These are phyloP conservation scores for Erodium trifolium DNA, from an alignment of 441 rosid species.

Conservation along the genomic window DNA sequence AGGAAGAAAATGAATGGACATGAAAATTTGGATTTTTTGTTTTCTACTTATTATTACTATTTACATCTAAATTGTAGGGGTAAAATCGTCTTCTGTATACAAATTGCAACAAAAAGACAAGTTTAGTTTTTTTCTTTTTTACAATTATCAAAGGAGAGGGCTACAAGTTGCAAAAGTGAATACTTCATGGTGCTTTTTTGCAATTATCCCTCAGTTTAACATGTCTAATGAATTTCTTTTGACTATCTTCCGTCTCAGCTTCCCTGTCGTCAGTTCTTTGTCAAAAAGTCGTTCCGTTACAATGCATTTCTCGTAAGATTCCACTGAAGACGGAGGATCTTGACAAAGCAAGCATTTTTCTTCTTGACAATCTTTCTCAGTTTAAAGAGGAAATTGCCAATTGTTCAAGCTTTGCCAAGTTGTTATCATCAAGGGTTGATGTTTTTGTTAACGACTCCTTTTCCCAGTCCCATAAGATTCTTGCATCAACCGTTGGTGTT, in stretches of 20 bases:
- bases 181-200: too few relatives aligned
- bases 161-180: too few relatives aligned
- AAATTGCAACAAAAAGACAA: too few relatives aligned
- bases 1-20: too few relatives aligned
- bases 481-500: conserved; percentile 61
- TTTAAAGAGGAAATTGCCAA: conserved; percentile 59
- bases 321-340: conserved; percentile 28
- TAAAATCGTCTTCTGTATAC: too few relatives aligned
- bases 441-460: conserved; percentile 62
- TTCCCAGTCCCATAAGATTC: conserved; percentile 51
- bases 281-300: conserved; percentile 32
- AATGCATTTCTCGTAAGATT: conserved; percentile 25
- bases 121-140: too few relatives aligned
- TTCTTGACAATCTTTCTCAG: conserved; percentile 48
- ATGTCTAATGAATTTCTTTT: conserved; percentile 10
- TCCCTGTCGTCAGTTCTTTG: conserved; percentile 38
- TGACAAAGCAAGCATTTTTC: conserved; percentile 31
- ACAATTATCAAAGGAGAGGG: too few relatives aligned
- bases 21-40: too few relatives aligned
- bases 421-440: conserved; percentile 50
- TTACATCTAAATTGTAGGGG: too few relatives aligned
- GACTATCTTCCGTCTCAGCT: conserved; percentile 35
- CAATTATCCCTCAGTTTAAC: neutral
- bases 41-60: too few relatives aligned
- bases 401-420: conserved; percentile 38